Percentiles rank a stretch among this genome's conserved stretches.
Conservation (phyloP, 1,139 yeast species). For the Geotrichum restrictum region DNA sequence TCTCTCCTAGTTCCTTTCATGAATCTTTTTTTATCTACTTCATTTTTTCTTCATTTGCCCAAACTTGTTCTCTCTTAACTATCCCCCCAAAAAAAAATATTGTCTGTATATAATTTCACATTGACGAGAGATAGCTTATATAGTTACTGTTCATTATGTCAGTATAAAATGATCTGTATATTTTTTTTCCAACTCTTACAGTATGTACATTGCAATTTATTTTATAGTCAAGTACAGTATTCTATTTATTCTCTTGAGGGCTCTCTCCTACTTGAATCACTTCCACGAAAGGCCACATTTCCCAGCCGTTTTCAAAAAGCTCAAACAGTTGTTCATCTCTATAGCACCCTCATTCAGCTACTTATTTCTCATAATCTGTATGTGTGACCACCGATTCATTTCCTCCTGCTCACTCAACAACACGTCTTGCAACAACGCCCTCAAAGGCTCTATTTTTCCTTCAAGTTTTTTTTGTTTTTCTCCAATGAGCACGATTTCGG, state of each 20-base stretch:
- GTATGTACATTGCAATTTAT: background rate
- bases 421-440: too few species aligned
- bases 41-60: too few species aligned
- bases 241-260: background rate
- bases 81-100: too few species aligned
- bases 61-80: too few species aligned
- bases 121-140: too few species aligned
- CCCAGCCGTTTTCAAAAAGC: constrained; percentile 43
- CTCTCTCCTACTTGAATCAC: background rate
- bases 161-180: background rate
- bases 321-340: constrained; percentile 30
- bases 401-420: constrained; percentile 38
- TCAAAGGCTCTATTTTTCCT: too few species aligned
- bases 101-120: background rate
- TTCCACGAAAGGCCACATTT: constrained; percentile 25
- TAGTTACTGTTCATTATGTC: background rate
- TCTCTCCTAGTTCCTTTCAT: too few species aligned
- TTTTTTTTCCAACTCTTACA: background rate
- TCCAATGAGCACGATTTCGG: constrained; percentile 48
- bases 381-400: constrained; percentile 42
- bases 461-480: constrained; percentile 39
- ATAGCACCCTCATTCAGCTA: constrained; percentile 35
- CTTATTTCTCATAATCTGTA: constrained; percentile 39
- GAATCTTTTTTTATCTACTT: too few species aligned
- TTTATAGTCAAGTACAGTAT: background rate